Conservation (phyloP, 2,329 filamentous ascomycete genomes). For the Colletotrichum tropicicola region DNA sequence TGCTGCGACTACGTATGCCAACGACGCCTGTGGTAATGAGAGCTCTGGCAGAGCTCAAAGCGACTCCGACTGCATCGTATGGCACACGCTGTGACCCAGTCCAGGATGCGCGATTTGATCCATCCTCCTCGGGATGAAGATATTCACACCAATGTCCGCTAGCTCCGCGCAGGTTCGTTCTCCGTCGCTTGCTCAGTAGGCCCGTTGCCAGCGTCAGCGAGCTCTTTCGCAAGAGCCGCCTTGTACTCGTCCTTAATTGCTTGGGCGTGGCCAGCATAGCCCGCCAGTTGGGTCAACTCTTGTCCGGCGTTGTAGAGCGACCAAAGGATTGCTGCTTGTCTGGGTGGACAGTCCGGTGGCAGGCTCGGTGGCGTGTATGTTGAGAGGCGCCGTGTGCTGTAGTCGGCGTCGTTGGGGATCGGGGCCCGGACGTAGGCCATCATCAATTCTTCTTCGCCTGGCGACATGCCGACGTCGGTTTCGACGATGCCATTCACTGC, state of each 20-base stretch:
- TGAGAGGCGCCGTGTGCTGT: constrained; percentile 1
- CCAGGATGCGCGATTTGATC: neutral
- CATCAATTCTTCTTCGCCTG: constrained; percentile 5
- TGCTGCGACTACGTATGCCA: too few species aligned
- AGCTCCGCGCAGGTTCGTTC: too few species aligned
- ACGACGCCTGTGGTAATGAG: too few species aligned
- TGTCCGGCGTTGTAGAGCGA: constrained; percentile 33
- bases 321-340: constrained; percentile 21
- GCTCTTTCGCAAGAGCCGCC: constrained; percentile 35
- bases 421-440: constrained; percentile 3
- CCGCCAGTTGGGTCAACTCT: constrained; percentile 32
- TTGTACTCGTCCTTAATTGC: constrained; percentile 31
- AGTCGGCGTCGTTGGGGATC: constrained; percentile 8
- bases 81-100: neutral
- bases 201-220: neutral
- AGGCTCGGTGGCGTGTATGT: neutral
- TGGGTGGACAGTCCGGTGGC: constrained; percentile 6
- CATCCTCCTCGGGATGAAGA: neutral
- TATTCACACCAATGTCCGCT: too few species aligned
- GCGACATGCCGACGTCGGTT: neutral
- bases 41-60: too few species aligned
- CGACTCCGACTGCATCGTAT: too few species aligned
- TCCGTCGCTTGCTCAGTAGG: too few species aligned
- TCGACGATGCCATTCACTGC: neutral
- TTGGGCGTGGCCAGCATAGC: constrained; percentile 34